phyloP scores from a whole-genome alignment of 768 basidiomycete species.

The Lactarius pseudohatsudake region DNA sequence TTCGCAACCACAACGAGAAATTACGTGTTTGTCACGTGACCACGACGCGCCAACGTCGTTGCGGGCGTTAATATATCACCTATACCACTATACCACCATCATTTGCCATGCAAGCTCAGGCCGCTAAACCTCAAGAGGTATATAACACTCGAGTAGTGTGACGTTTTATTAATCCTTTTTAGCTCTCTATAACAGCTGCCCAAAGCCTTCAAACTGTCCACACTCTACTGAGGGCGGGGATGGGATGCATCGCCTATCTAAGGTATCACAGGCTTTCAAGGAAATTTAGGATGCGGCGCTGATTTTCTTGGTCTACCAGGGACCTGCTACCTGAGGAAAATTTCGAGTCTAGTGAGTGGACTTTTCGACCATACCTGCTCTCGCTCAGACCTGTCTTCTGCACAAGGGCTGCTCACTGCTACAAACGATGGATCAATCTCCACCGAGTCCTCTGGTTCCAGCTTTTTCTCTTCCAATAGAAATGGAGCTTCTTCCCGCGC shows the following conservation, averaged over 20 bases:
- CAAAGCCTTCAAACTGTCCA: constrained; percentile 72
- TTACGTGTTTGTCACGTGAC: constrained; percentile 18
- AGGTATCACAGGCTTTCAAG: constrained; percentile 43
- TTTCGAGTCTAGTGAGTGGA: constrained; percentile 43
- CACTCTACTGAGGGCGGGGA: constrained; percentile 67
- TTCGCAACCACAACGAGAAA: background rate
- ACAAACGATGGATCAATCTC: constrained; percentile 37
- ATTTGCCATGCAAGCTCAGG: constrained; percentile 44
- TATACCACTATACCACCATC: background rate
- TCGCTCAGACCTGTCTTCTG: constrained; percentile 14
- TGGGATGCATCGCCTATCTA: constrained; percentile 76
- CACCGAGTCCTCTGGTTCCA: constrained; percentile 36
- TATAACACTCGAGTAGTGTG: background rate
- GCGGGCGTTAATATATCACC: background rate
- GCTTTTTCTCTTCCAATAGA: constrained; percentile 40
- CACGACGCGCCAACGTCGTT: constrained; percentile 14
- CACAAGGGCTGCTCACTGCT: constrained; percentile 55
- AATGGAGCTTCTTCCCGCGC: constrained; percentile 38
- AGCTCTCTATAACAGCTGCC: constrained; percentile 40
- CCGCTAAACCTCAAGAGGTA: constrained; percentile 34
- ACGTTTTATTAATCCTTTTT: constrained; percentile 10
- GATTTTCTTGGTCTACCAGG: constrained; percentile 38
- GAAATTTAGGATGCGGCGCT: constrained; percentile 23
- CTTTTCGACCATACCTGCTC: constrained; percentile 9
- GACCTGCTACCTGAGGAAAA: constrained; percentile 79